Conservation (phyloP, 2,329 filamentous ascomycete species). For the Fusarium humuli region DNA sequence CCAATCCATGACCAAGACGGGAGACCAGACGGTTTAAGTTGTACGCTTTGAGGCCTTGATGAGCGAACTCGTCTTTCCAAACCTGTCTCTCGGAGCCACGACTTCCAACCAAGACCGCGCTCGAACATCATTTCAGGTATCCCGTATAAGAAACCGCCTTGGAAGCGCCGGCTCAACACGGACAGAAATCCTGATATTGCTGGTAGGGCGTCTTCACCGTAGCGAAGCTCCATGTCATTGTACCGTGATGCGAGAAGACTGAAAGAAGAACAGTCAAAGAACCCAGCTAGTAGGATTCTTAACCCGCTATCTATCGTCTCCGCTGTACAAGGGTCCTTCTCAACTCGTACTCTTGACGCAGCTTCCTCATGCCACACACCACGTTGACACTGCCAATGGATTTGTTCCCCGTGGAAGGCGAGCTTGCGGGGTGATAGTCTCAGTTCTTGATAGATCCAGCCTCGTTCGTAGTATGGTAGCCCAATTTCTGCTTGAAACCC, state of each 20-base stretch:
- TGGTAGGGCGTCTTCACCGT: constrained; percentile 13
- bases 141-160: constrained; percentile 13
- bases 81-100: rapidly evolving
- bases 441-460: constrained; percentile 21
- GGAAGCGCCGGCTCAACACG: background rate
- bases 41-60: background rate
- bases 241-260: background rate
- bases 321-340: background rate
- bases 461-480: constrained; percentile 14
- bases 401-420: background rate
- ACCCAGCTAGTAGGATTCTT: background rate
- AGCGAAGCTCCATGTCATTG: background rate
- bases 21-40: background rate
- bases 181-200: constrained; percentile 4
- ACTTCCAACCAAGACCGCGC: background rate
- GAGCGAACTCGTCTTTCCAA: background rate
- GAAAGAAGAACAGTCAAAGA: background rate
- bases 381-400: constrained; percentile 25
- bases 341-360: rapidly evolving
- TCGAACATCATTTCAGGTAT: constrained; percentile 26
- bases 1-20: constrained; percentile 32
- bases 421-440: constrained; percentile 1
- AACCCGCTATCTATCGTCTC: background rate
- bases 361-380: constrained; percentile 15
- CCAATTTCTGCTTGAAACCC: background rate